Evolutionary conservation across 139 green algal genomes (phyloP), one percentile per base, ranked within the genome.

Genomic region (Yamagishiella unicocca): DNA sequence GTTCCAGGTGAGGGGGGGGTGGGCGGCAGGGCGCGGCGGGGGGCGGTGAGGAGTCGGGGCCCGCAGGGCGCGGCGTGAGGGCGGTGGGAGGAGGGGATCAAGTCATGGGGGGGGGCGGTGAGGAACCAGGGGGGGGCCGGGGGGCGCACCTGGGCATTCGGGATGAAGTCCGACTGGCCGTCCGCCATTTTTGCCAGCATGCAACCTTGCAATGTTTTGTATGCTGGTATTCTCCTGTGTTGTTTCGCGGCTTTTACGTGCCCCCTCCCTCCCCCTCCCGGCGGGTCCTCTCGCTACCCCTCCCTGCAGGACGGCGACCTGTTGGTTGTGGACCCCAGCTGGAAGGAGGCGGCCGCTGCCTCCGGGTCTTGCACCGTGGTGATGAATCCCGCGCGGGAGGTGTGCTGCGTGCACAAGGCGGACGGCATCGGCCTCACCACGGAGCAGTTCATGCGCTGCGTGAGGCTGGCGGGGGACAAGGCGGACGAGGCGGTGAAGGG

Each of bases 321-420:
- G 33, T 25, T 96, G 54, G 91, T 92, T n/a, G 75, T 97, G 50
- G 97, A 99, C 76, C 96, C 97, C 25, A 93, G 12, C 35, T 37
- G 93, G n/a, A 91, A 93, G 58, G 97, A 99, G 92, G 95, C 96
- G 88, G 91, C 91, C 17, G 92, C 94, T 21, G 53, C 54, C 12
- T 31, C 29, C 12, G 90, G 90, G 31, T 61, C 37, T 17, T 76
- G 58, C 27, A 90, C 87, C 31, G 35, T 93, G 24, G 86, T 91
- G 66, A 81, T 91, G 31, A 90, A 91, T 79, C 85, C 87, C 21
- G 97, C 93, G 66, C 72, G 73, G 22, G 82, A 89, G 83, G 78
- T 98, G 61, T 98, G 96, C 84, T 92, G 93, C 17, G 85, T 97
- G 58, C 93, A 97, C 55, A 98, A 98, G 89, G 89, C 91, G 7